phyloP scores from a whole-genome alignment of 2,329 filamentous ascomycete species.

The Sclerotinia trifoliorum region DNA sequence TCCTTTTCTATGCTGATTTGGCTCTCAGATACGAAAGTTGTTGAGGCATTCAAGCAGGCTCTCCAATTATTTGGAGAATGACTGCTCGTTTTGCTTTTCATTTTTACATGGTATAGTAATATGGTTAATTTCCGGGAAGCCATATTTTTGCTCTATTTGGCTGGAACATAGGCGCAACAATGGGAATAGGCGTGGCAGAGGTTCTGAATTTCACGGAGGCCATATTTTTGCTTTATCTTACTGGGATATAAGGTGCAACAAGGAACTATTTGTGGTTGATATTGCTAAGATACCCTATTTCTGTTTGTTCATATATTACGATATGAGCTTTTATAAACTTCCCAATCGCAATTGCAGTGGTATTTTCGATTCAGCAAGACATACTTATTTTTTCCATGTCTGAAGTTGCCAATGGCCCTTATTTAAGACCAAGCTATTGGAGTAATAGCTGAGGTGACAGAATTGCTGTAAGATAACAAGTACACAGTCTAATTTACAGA shows the following conservation, averaged over 20 bases:
- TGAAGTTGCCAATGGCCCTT: neutral
- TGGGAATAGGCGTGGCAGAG: neutral
- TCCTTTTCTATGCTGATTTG: slow-evolving; percentile 26
- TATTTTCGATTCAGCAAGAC: neutral
- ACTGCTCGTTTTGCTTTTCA: neutral
- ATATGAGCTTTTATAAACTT: slow-evolving; percentile 20
- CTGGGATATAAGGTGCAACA: slow-evolving; percentile 8
- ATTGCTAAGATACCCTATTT: slow-evolving; percentile 16
- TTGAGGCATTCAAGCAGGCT: slow-evolving; percentile 62
- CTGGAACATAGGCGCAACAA: slow-evolving; percentile 1
- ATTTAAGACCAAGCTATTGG: neutral
- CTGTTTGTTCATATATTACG: slow-evolving; percentile 1
- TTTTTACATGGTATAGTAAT: neutral
- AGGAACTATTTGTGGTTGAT: slow-evolving; percentile 2
- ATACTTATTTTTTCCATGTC: neutral
- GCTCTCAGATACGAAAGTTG: slow-evolving; percentile 52
- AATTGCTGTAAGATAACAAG: neutral
- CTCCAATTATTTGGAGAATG: slow-evolving; percentile 42
- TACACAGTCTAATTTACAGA: neutral
- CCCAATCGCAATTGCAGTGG: neutral
- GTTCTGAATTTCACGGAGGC: neutral
- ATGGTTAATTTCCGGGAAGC: neutral
- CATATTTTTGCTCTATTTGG: slow-evolving; percentile 7
- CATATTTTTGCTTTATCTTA: slow-evolving; percentile 8
- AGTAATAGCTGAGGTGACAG: neutral